Base-by-base conservation (phyloP, 768 basidiomycete genomes). In the Boletales sp. region DNA sequence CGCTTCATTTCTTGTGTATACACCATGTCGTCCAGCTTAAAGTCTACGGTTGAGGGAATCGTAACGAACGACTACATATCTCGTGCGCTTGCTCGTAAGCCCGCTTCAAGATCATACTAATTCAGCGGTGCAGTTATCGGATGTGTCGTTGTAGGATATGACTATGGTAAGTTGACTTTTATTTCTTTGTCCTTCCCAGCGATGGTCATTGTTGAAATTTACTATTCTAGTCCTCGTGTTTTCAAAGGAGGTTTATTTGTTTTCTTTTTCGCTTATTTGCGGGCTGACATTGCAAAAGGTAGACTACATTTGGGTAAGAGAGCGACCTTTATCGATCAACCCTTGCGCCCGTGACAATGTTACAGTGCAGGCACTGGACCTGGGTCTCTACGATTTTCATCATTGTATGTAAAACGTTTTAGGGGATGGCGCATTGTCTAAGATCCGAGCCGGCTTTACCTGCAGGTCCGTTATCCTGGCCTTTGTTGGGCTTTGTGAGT, bases 221-320 rank as follows among this genome's bases (percentile, higher is more conserved):
- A 21, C 4, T 21, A 21, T 5, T 21, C 17, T 38, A 52, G 51
- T 47, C 31, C 51, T 52, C 37, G 44, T 42, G n/a, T 34, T 52
- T 39, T n/a, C 46, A 8, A 24, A 15, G 18, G 51, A 47, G 38
- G 51, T 47, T 15, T 9, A 21, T 21, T 2, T 47, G 9, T 6
- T 15, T 10, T 34, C 6, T 5, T 21, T 15, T 18, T 3, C 21
- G 2, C 21, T 21, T 21, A 21, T 2, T 21, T 21, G 2, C 21
- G 21, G 21, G 21, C 21, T 21, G 21, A 21, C 21, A 21, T 21
- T 21, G 21, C 21, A 21, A 21, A 40, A 59, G 58, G 9, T 59
- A 50, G 46, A 56, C 1, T 60, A 56, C 38, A 32, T 59, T 18
- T 59, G 58, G 58, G 58, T 59, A 1, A 34, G 56, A 32, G 18